Evolutionary conservation across 148 eudicot species (phyloP).

Genomic region (Spergularia marina): DNA sequence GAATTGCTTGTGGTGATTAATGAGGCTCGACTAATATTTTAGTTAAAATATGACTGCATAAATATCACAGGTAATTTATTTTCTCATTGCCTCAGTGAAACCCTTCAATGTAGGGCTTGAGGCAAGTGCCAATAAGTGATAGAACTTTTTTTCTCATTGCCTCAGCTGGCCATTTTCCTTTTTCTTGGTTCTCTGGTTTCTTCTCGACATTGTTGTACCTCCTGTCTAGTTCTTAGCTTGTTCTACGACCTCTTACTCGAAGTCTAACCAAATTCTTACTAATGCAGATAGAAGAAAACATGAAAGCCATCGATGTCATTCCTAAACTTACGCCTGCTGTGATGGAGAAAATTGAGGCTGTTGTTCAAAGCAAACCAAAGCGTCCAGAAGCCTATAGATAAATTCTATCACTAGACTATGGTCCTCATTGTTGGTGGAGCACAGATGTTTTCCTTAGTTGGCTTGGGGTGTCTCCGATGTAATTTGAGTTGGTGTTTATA

Average conservation of each 20-base stretch:
- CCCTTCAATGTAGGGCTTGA: too few relatives aligned
- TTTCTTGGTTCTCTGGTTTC: neutral
- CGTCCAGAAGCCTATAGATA: constrained; percentile 76
- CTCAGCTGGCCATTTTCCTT: neutral
- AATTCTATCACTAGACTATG: constrained; percentile 1
- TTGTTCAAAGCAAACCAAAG: constrained; percentile 87
- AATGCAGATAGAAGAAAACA: constrained; percentile 77
- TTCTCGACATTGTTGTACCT: too few relatives aligned
- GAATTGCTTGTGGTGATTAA: too few relatives aligned
- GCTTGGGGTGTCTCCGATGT: neutral
- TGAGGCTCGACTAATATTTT: too few relatives aligned
- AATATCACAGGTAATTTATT: too few relatives aligned
- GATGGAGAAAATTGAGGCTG: constrained; percentile 84
- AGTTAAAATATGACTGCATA: too few relatives aligned
- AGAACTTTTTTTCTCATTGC: too few relatives aligned
- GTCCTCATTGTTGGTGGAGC: neutral
- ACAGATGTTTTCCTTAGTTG: neutral
- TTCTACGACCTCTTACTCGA: neutral
- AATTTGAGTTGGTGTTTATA: neutral
- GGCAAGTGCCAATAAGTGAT: too few relatives aligned
- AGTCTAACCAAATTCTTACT: neutral
- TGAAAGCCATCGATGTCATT: constrained; percentile 79
- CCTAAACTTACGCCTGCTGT: constrained; percentile 70
- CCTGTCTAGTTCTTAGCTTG: neutral
- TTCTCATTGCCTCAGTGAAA: too few relatives aligned